Percentiles rank a stretch among this genome's conserved stretches.
Evolutionary conservation across 495 filamentous ascomycete genomes (phyloP).

Genomic region (Podospora pseudopauciseta): DNA sequence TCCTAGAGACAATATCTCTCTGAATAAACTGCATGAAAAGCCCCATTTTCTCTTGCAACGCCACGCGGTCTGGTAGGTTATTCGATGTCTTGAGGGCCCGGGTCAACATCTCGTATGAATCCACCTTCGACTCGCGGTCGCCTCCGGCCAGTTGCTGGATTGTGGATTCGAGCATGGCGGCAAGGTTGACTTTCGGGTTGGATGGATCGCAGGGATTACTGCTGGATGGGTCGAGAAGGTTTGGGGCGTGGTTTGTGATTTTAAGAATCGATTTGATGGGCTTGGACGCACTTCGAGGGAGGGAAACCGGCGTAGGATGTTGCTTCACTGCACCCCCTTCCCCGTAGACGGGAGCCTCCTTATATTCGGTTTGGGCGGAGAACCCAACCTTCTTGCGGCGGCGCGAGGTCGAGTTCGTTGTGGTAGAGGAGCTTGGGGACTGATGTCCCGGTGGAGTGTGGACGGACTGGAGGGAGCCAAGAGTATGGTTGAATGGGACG

Average conservation of each 20-base stretch:
- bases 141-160: slow-evolving; percentile 71
- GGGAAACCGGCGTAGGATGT: slow-evolving; percentile 42
- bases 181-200: slow-evolving; percentile 46
- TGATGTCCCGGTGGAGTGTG: slow-evolving; percentile 48
- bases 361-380: slow-evolving; percentile 69
- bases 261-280: slow-evolving; percentile 88
- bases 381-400: slow-evolving; percentile 69
- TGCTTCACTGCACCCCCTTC: slow-evolving; percentile 41
- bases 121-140: slow-evolving; percentile 65
- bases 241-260: slow-evolving; percentile 47
- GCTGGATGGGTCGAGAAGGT: slow-evolving; percentile 41
- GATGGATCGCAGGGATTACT: slow-evolving; percentile 32
- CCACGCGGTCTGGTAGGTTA: slow-evolving; percentile 64
- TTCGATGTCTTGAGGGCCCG: slow-evolving; percentile 75
- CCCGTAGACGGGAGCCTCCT: slow-evolving; percentile 52
- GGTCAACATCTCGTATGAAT: slow-evolving; percentile 79
- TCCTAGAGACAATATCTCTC: slow-evolving; percentile 64
- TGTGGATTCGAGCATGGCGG: slow-evolving; percentile 79
- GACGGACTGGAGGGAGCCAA: slow-evolving; percentile 30
- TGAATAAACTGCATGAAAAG: slow-evolving; percentile 73
- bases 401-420: slow-evolving; percentile 57
- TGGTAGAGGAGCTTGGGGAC: slow-evolving; percentile 50
- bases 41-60: slow-evolving; percentile 69
- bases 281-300: slow-evolving; percentile 60
- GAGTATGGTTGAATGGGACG: slow-evolving; percentile 20